Evolutionary conservation across 179 eudicot genomes (phyloP), one percentile per base, ranked within the genome.

Genomic region (Kewa caespitosa): DNA sequence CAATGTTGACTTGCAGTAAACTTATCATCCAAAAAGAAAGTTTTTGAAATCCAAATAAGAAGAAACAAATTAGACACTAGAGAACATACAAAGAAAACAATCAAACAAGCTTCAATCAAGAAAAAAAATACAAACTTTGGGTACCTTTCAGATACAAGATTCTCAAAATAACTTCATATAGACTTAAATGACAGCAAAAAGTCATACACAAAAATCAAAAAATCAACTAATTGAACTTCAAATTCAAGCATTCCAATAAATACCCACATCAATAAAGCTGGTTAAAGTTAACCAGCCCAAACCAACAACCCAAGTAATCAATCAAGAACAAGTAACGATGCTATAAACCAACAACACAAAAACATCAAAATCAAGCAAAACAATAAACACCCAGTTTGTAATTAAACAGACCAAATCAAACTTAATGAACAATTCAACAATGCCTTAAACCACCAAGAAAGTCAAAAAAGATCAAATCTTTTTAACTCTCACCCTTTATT

Each of bases 71-170:
- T 31, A 28, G 20, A 68, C 48, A 42, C 30, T 41, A 67, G 25
- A 67, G 52, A 48, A 60, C 50, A 66, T 25, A 69, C 43, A 69
- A 70, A 57, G 77, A 78, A 78, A 82, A 79, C 77, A 80, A 62
- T 74, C 78, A 46, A 81, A 76, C 72, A 82, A 82, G 86, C 67
- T 76, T 69, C 67, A 37, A 65, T n/a, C 33, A 68, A 63, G 55
- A 60, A 68, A 68, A 34, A 60, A 68, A 68, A 34, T 61, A 63
- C 52, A 57, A 70, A 76, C 69, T 54, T n/a, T n/a, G 82, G 79
- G 81, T 80, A 77, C 81, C 27, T 63, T 68, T 74, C 68, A 38
- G 23, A n/a, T 69, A 27, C 60, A 73, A 64, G 32, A 74, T 63
- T 79, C 36, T 38, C 18, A 78, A 60, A 41, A 61, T 72, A 33